Evolutionary conservation across 108 stramenopile species (phyloP), one percentile per base, ranked within the genome.

Genomic region (Epithemia pelagica): DNA sequence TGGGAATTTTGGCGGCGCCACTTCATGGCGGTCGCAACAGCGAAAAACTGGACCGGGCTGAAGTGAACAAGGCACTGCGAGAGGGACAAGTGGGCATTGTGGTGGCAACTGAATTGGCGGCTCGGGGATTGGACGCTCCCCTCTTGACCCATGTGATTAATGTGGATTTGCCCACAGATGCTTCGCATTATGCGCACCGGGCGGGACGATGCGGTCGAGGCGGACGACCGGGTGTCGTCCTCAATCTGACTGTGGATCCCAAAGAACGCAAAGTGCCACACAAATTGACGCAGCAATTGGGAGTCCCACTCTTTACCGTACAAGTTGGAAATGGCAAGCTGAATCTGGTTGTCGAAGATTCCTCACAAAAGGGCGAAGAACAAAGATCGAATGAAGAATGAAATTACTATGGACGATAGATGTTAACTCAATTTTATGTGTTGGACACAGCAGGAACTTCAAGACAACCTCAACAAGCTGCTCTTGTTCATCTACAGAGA

Each of bases 61-160:
- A 94, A 77, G 93, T 94, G 0, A 82, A 71, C 78, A 85, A 84
- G 52, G 90, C 90, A 0, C 61, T 94, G 31, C 82, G 93, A 28
- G 90, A 89, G 56, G 93, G 93, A 26, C 81, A 82, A 46, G 88
- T 94, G 30, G 93, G 93, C 8, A 76, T 88, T 27, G 93, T 94
- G 52, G 93, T 94, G 2, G 85, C 87, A 46, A 94, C 93, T 0
- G 93, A 94, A 76, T 65, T 94, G 71, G 93, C 93, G 2, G 93
- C 93, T 55, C 78, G 93, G 27, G 93, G 93, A 1, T 64, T 91
- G 10, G 93, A 94, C 75, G 93, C 90, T n/a, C 90, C 90, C 0
- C 77, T 86, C 30, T 66, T 94, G 63, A 94, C 93, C 15, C 93
- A 94, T 67, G 90, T 91, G 18, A 83, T 94, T 29, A 94, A 94